Base-by-base conservation (phyloP, 306 rosid genomes). In the Vigna reflexopilosa region DNA sequence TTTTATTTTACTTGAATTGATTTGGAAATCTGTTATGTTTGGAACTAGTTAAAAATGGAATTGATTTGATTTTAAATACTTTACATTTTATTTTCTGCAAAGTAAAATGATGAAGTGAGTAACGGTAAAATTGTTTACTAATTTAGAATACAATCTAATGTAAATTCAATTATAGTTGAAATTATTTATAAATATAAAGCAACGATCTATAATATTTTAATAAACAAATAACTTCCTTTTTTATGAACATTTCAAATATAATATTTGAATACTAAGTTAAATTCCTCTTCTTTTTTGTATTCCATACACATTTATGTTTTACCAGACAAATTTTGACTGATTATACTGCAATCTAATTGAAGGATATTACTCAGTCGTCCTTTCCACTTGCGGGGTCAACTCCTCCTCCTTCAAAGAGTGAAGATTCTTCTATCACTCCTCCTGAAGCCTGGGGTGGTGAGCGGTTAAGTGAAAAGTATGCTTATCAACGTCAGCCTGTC, bases 361-460 rank as follows among this genome's bases (percentile, higher is more conserved):
- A 93, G 99, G 98, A 96, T 80, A 93, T 91, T 65, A 76, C 85
- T 34, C 93, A 71, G 61, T 86, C 97, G 72, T 87, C 95, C 38
- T 80, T 89, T 78, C 87, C 88, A 63, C 83, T 70, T 22, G 82
- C 71, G 84, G 98, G 90, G 55, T 88, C 97, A 76, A 86, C 91
- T 80, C 91, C 96, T 77, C 70, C 89, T 79, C 88, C 89, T 45
- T 82, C 96, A 32, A 96, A 87, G 82, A 89, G 59, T 63, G 98
- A 96, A 77, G 93, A 89, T 76, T 81, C 92, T 73, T 91, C 98
- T 67, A 90, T 93, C 84, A 96, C 99, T 67, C 99, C 98, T 87
- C 98, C 99, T 14, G 99, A 96, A 89, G 94, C 97, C 78, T 96
- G 99, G 99, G 99, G 98, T 55, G 98, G 99, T 32, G 99, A 96